Evolutionary conservation across 352 stramenopile species (phyloP).

Genomic region (Elongisporangium anandrum): DNA sequence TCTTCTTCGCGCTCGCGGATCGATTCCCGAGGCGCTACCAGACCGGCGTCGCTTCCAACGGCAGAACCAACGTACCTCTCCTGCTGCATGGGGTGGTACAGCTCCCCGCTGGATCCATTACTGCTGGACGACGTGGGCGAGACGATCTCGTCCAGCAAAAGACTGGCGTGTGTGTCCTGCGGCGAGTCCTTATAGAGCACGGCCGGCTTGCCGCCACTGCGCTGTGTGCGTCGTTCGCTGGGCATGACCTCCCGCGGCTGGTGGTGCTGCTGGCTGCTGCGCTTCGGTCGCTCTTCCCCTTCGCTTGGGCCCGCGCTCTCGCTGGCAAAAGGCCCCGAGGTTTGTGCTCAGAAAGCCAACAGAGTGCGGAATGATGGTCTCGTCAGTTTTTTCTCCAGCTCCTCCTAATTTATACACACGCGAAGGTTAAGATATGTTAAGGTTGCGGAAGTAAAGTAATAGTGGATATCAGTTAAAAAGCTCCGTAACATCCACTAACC

Average conservation of each 20-base stretch:
- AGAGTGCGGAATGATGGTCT: not conserved
- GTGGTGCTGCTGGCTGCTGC: not conserved
- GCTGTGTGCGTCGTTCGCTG: not conserved
- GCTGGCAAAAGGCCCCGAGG: not conserved
- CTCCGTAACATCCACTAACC: not conserved
- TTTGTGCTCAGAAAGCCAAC: not conserved
- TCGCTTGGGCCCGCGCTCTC: not conserved
- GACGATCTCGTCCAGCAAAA: conserved; percentile 17
- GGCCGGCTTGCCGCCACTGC: not conserved
- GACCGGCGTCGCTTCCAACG: conserved; percentile 20
- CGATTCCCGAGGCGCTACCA: not conserved
- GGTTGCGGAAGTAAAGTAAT: too few species aligned
- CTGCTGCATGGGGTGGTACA: conserved; percentile 9
- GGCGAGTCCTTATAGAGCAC: not conserved
- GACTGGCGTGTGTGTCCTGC: not conserved
- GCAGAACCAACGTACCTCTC: conserved; percentile 4
- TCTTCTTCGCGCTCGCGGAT: not conserved
- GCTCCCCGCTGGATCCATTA: conserved; percentile 36
- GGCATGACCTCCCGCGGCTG: not conserved
- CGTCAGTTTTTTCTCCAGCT: not conserved
- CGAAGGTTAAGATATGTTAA: too few species aligned
- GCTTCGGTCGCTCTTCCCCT: not conserved
- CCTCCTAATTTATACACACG: not conserved
- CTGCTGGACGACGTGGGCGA: conserved; percentile 60
- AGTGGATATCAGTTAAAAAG: not conserved